Base-by-base conservation (phyloP, 2,329 filamentous ascomycete genomes). In the Zalaria sp. region DNA sequence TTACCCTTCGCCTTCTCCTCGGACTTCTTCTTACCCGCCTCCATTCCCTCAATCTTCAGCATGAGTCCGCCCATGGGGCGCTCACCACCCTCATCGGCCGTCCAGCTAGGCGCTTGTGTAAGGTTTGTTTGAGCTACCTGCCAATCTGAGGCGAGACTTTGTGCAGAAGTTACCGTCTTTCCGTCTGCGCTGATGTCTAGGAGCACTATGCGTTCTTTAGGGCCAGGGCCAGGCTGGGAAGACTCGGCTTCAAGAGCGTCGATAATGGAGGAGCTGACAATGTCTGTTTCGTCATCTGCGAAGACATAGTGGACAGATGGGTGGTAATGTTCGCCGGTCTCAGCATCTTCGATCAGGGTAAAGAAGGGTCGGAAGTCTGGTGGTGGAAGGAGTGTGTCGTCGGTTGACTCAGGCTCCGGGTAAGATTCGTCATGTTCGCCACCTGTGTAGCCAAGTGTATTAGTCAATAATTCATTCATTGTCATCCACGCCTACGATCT, bases 231-330 rank as follows among this genome's bases (percentile, higher is more conserved):
- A 3, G 32, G 27, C 6, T n/a, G 35, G 27, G 5, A 8, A 7
- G 29, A 8, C 26, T 43, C 46, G 34, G 39, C 34, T 11, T 43
- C 27, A 10, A 48, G 28, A 6, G 11, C 29, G 5, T 48, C 43
- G 5, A 48, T 38, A 31, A 48, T 37, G 2, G 82, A 79, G 32
- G 77, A 71, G 1, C 82, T 82, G 32, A 93, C 68, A 36, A 83
- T 67, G 37, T 88, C 82, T 2, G 79, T 75, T 56, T 95, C 87
- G 61, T 96, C 91, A 60, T 96, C 88, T 51, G 77, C 76, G 66
- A 98, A 96, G 55, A 96, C 74, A 65, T 96, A 96, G 64, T 89
- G 86, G 1, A 94, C 78, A 41, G 76, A 78, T 1, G 89, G 91
- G 58, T 96, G 88, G 53, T 85, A 72, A 47, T 85, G 83, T 37